A percentile compares a stretch with the other conserved stretches of the same genome.
These are phyloP conservation scores for Exophiala aquamarina DNA, from an alignment of 2,329 filamentous ascomycete genomes.

Conservation along the genomic window DNA sequence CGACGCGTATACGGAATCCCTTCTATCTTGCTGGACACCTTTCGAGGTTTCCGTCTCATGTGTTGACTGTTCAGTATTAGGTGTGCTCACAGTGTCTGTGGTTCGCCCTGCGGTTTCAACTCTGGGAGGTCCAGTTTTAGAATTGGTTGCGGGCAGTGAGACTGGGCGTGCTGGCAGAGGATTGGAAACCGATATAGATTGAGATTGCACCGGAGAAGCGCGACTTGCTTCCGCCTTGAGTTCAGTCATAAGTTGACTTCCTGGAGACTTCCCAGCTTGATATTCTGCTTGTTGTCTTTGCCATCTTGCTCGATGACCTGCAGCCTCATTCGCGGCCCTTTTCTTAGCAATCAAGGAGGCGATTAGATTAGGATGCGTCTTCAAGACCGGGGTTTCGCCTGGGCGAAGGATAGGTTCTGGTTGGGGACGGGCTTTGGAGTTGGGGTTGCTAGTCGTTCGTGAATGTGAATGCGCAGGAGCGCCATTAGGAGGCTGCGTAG, in stretches of 20 bases:
- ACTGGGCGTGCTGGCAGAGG: conserved; percentile 5
- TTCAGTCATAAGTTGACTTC: conserved; percentile 10
- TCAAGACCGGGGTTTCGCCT: conserved; percentile 15
- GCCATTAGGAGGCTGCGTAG: not conserved
- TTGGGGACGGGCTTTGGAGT: not conserved
- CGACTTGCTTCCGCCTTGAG: conserved; percentile 2
- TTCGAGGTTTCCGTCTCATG: not conserved
- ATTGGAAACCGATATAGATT: conserved; percentile 9
- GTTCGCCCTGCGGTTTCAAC: conserved; percentile 2
- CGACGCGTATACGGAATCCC: conserved; percentile 16
- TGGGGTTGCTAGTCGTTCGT: conserved; percentile 1
- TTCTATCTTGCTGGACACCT: conserved; percentile 1
- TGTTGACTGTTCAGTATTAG: conserved; percentile 7
- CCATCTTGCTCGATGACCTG: conserved; percentile 19
- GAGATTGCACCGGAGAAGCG: not conserved
- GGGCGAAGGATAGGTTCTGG: conserved; percentile 17
- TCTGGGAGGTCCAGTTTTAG: not conserved
- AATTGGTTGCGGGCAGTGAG: not conserved
- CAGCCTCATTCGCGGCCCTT: conserved; percentile 21
- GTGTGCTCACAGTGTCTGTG: conserved; percentile 6
- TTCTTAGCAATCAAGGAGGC: conserved; percentile 20
- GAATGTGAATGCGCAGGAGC: not conserved
- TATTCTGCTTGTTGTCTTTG: conserved; percentile 18
- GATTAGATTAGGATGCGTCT: conserved; percentile 19
- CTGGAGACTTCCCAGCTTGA: conserved; percentile 12